phyloP scores from a whole-genome alignment of 306 rosid species.

The Morella rubra region DNA sequence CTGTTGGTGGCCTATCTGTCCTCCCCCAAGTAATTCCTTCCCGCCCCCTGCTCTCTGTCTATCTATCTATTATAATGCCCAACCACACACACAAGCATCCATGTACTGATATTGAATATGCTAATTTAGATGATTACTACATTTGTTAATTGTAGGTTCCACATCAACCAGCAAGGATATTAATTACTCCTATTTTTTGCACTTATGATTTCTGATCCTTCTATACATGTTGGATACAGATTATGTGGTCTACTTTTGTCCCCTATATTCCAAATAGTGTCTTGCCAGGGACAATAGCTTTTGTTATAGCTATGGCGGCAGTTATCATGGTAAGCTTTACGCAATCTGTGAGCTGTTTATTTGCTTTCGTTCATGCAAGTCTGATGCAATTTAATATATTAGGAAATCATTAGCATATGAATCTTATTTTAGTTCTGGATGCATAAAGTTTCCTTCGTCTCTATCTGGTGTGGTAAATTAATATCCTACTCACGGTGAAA shows the following conservation, averaged over 20 bases:
- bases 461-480: not conserved
- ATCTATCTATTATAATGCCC: constrained; percentile 6
- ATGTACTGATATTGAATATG: not conserved
- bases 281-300: constrained; percentile 70
- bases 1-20: constrained; percentile 79
- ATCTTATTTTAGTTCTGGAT: constrained; percentile 5
- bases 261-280: constrained; percentile 80
- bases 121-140: not conserved
- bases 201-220: constrained; percentile 20
- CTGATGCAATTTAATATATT: not conserved
- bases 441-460: constrained; percentile 2
- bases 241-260: constrained; percentile 99
- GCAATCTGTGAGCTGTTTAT: constrained; percentile 1
- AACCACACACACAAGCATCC: not conserved
- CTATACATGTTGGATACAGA: constrained; percentile 43
- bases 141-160: not conserved
- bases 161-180: not conserved
- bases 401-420: not conserved
- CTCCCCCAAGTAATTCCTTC: constrained; percentile 69
- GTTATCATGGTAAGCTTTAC: constrained; percentile 49
- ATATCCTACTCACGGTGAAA: not conserved
- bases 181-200: constrained; percentile 1
- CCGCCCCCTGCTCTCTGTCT: constrained; percentile 15
- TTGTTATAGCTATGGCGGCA: constrained; percentile 53
- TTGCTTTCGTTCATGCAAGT: not conserved